Conservation (phyloP, 2,329 filamentous ascomycete species). For the Verticillium tricorpus region DNA sequence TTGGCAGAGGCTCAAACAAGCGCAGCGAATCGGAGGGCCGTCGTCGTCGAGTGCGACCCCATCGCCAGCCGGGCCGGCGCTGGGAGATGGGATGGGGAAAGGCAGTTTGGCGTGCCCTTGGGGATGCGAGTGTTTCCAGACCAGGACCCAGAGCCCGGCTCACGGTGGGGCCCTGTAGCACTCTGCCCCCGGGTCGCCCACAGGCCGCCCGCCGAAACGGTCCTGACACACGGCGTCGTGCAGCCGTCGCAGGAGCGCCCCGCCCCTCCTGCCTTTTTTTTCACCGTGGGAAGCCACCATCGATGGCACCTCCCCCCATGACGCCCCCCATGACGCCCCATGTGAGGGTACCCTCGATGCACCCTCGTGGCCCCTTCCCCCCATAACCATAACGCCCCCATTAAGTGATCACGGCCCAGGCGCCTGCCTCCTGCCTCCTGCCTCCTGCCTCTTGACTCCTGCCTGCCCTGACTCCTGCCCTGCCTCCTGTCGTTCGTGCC, state of each 20-base stretch:
- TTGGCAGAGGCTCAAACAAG: conserved; percentile 13
- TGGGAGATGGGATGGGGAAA: not conserved
- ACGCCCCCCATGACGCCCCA: too few species aligned
- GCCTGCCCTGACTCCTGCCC: not conserved
- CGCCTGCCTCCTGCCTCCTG: not conserved
- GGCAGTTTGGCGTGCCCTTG: not conserved
- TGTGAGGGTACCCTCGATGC: not conserved
- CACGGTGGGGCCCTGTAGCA: not conserved
- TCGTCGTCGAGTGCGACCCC: not conserved
- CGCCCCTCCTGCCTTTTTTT: conserved; percentile 2
- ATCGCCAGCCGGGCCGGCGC: not conserved
- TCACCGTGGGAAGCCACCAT: too few species aligned
- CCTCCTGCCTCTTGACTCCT: not conserved
- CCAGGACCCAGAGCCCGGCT: not conserved
- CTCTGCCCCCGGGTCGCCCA: conserved; percentile 10
- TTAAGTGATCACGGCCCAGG: not conserved
- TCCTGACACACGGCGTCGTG: conserved; percentile 9
- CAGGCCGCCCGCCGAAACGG: conserved; percentile 14
- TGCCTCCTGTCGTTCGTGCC: too few species aligned
- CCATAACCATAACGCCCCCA: not conserved
- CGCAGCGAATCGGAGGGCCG: conserved; percentile 10
- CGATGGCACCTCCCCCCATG: too few species aligned
- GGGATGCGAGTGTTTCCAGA: not conserved
- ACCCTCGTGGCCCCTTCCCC: not conserved
- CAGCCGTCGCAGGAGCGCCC: conserved; percentile 11